Conservation (phyloP, 495 filamentous ascomycete species). For the Hypoxylon trugodes region DNA sequence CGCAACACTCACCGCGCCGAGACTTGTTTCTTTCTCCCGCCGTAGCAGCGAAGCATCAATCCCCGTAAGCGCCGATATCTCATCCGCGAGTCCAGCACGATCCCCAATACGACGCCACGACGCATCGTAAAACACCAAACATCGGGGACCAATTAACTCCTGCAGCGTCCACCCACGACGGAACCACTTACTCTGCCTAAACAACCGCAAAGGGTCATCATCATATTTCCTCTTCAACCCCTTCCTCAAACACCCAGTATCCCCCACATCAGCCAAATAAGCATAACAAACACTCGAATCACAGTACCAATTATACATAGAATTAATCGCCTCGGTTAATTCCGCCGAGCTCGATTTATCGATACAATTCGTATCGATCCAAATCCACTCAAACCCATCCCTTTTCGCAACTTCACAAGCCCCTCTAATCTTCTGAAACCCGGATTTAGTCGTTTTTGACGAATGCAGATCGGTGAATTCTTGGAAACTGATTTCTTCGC, state of each 20-base stretch:
- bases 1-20: conserved; percentile 34
- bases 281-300: conserved; percentile 41
- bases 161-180: conserved; percentile 53
- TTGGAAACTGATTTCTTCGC: conserved; percentile 47
- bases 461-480: conserved; percentile 36
- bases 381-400: conserved; percentile 36
- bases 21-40: conserved; percentile 1
- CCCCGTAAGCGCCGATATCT: conserved; percentile 43
- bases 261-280: conserved; percentile 38
- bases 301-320: conserved; percentile 42
- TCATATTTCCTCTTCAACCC: not conserved
- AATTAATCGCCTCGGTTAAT: conserved; percentile 44
- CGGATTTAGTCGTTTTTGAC: conserved; percentile 13
- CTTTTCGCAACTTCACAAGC: conserved; percentile 33
- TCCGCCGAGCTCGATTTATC: conserved; percentile 45
- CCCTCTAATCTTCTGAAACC: conserved; percentile 40
- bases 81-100: conserved; percentile 29
- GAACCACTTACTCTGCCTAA: conserved; percentile 46
- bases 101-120: conserved; percentile 46
- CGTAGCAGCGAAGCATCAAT: conserved; percentile 39
- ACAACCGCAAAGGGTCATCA: not conserved
- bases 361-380: conserved; percentile 48
- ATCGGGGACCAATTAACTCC: conserved; percentile 46
- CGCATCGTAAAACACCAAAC: conserved; percentile 44
- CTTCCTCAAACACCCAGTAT: not conserved